Percentiles rank a stretch among this genome's conserved stretches.
Evolutionary conservation across 345 rosid species (phyloP).

Genomic region (Ailanthus altissimus): DNA sequence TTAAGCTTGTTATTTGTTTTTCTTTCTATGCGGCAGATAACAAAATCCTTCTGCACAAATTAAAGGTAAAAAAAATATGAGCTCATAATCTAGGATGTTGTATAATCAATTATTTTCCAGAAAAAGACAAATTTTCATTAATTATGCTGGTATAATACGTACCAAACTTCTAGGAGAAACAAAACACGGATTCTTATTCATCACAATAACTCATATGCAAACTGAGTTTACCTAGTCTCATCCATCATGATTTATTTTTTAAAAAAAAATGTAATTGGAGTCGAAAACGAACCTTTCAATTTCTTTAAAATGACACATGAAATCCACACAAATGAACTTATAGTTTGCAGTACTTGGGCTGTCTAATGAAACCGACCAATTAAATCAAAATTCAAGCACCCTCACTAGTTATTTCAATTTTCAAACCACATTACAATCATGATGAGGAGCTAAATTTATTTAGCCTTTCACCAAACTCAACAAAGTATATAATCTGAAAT

Average conservation of each 20-base stretch:
- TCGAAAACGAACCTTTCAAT: neutral
- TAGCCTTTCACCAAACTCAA: neutral
- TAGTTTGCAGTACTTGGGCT: neutral
- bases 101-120: neutral
- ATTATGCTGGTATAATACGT: no score
- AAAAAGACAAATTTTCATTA: neutral
- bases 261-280: neutral
- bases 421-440: neutral
- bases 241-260: neutral
- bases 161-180: neutral
- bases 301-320: neutral
- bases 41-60: neutral
- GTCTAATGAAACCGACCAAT: neutral
- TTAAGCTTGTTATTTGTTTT: neutral
- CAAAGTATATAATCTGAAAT: neutral
- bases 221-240: neutral
- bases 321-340: neutral
- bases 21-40: conserved; percentile 4
- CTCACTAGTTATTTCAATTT: neutral
- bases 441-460: neutral
- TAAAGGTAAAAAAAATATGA: neutral
- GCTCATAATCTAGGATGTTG: neutral
- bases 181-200: neutral
- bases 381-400: neutral
- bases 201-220: neutral